These are phyloP conservation scores for Pseudogymnoascus sp. DNA, from an alignment of 2,329 filamentous ascomycete species.

Conservation along the genomic window DNA sequence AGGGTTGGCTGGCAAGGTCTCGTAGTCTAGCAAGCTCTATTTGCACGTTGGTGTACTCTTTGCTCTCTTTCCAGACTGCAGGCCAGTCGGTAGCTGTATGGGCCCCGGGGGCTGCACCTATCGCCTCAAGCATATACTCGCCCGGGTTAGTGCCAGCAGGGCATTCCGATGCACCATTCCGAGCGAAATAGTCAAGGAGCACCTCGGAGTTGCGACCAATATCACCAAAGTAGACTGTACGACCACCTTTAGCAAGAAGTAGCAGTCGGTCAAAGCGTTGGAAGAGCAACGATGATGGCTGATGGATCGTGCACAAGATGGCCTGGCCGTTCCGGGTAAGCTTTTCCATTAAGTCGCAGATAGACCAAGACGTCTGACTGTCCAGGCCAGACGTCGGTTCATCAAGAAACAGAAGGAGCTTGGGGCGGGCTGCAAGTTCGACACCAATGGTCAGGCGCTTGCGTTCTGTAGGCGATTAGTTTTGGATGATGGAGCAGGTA, in stretches of 20 bases:
- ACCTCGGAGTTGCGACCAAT: constrained; percentile 54
- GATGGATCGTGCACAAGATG: constrained; percentile 50
- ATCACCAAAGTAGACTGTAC: constrained; percentile 64
- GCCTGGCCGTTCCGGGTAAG: constrained; percentile 50
- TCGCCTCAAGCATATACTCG: constrained; percentile 33
- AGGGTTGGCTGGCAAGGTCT: not conserved
- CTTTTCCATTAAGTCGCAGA: constrained; percentile 55
- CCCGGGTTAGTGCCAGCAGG: constrained; percentile 48
- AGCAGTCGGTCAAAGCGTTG: constrained; percentile 54
- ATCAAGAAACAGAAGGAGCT: constrained; percentile 56
- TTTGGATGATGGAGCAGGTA: not conserved
- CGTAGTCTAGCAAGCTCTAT: constrained; percentile 23
- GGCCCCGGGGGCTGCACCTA: constrained; percentile 39
- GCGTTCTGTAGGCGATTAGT: constrained; percentile 34
- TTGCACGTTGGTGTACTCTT: constrained; percentile 2
- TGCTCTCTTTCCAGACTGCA: constrained; percentile 50
- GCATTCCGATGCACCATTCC: constrained; percentile 46
- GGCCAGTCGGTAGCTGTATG: constrained; percentile 57
- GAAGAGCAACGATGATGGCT: constrained; percentile 49
- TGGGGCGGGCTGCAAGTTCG: constrained; percentile 50
- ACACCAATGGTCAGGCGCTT: constrained; percentile 58
- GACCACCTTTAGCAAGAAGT: constrained; percentile 59
- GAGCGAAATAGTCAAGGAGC: constrained; percentile 58
- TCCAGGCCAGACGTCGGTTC: constrained; percentile 59
- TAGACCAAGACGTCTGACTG: constrained; percentile 57